Evolutionary conservation across 192 early-diverging fungal species (phyloP), one percentile per base, ranked within the genome.

Genomic region (Backusella tuberculispora): DNA sequence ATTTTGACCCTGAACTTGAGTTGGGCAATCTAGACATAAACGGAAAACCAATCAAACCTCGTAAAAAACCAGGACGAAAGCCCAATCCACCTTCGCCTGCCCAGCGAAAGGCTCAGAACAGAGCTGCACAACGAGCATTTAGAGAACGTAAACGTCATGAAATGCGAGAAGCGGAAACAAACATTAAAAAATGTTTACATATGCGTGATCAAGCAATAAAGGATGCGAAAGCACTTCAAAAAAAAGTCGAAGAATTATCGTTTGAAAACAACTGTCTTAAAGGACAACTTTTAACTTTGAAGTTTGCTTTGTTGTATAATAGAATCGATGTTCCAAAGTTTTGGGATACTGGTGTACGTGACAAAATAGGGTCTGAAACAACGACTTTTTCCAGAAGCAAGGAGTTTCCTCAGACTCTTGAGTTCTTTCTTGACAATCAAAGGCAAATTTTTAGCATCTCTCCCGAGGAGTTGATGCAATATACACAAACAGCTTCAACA

Each of bases 81-180:
- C 87, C 87, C 24, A 88, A 88, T 43, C 87, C 87, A n/a, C 79
- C 85, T 29, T 87, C 85, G 4, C 87, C 87, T 44, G 83, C 84
- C 14, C 76, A 81, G 63, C 46, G 84, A 15, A 88, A 88, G n/a
- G 93, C 90, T 15, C 95, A 96, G 81, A 96, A 96, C 77, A 84
- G 95, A n/a, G 93, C 92, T 9, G 95, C 95, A 0, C 95, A 96
- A 81, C 86, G 94, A 13, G 95, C 95, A 14, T 96, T 96, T 77
- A 90, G 95, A 50, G 94, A 96, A 78, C 87, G 95, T 69, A 93
- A 93, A 72, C 88, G 94, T 76, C 86, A 88, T 66, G 90, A 96
- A 72, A 83, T 95, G 43, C 79, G 87, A 71, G 85, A 90, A 19
- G 86, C 94, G 0, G 95, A 96, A 78, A 89, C 87, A 50, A 85